A percentile compares a stretch with the other conserved stretches of the same genome.
Conservation (phyloP, 169 alveolate species). For the Plasmodium billcollinsi region DNA sequence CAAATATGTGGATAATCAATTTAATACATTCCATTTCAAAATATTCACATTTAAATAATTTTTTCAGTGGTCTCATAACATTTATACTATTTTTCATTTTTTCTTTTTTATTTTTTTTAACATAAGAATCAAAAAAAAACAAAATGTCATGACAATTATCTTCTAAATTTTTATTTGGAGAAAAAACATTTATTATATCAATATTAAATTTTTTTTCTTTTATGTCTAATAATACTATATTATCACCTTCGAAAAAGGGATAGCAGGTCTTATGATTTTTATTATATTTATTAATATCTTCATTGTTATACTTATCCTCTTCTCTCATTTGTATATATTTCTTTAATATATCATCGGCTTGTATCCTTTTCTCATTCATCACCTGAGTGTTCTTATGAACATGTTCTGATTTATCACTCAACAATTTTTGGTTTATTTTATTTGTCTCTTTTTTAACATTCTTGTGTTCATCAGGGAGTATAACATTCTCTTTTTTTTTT, state of each 20-base stretch:
- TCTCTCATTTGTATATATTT: slow-evolving; percentile 19
- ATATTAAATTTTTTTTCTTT: slow-evolving; percentile 46
- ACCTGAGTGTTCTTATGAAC: background rate
- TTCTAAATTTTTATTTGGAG: slow-evolving; percentile 5
- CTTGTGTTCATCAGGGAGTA: background rate
- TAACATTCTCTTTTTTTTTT: background rate
- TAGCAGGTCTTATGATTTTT: background rate
- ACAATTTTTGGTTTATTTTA: background rate
- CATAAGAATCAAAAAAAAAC: slow-evolving; percentile 64
- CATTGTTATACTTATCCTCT: slow-evolving; percentile 25
- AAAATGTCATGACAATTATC: slow-evolving; percentile 34
- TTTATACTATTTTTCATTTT: slow-evolving; percentile 11
- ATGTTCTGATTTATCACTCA: background rate
- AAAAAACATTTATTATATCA: slow-evolving; percentile 35
- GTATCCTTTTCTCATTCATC: too few relatives aligned
- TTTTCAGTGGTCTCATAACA: slow-evolving; percentile 6
- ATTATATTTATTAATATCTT: background rate
- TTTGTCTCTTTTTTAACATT: background rate
- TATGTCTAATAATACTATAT: slow-evolving; percentile 10
- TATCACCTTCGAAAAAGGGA: background rate
- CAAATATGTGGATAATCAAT: slow-evolving; percentile 31
- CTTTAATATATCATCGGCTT: slow-evolving; percentile 33
- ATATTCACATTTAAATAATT: slow-evolving; percentile 54
- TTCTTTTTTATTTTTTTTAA: slow-evolving; percentile 40
- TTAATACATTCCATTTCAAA: slow-evolving; percentile 35